Evolutionary conservation across 495 filamentous ascomycete species (phyloP), one percentile per base, ranked within the genome.

Genomic region (Lophiostoma macrostomum): DNA sequence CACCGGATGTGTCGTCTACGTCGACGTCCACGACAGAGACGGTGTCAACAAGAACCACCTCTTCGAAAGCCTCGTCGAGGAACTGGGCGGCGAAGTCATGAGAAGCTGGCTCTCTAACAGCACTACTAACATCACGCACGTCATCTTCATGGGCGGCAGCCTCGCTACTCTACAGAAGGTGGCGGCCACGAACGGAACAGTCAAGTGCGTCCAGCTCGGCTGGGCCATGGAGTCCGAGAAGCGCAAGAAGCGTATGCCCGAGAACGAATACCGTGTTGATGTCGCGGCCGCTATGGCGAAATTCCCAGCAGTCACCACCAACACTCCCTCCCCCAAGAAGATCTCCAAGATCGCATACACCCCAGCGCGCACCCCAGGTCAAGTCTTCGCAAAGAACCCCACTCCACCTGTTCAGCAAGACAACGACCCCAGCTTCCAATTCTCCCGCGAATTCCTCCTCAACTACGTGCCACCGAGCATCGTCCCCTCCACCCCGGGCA

Each of bases 91-190:
- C 14, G 80, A 82, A 24, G 90, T 87, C 58, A 79, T 94, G 12
- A 87, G 85, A 69, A 76, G 75, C 19, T 98, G 93, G 93, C 77
- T 40, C 10, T 43, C 68, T 14, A 57, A 68, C 8, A 88, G 83
- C 65, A 74, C 94, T 27, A 32, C n/a, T n/a, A 88, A 87, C 2
- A 90, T 96, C 64, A 98, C 93, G 4, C 93, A 98, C 62, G 87
- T 98, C 1, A 82, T 98, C 1, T 98, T 87, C 71, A 96, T 96
- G 64, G 93, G 96, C 69, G 93, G 93, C 34, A 85, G 85, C 7
- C 81, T 88, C 46, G 79, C 86, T 28, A 96, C 91, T 0, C 67
- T 96, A 44, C 86, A 96, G 67, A 96, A 95, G 67, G 88, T 94
- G 6, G 76, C 83, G 44, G 77, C 86, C 55, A 83, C 81, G 27